Evolutionary conservation across 345 rosid genomes (phyloP).

Genomic region (Lepidium sativum): DNA sequence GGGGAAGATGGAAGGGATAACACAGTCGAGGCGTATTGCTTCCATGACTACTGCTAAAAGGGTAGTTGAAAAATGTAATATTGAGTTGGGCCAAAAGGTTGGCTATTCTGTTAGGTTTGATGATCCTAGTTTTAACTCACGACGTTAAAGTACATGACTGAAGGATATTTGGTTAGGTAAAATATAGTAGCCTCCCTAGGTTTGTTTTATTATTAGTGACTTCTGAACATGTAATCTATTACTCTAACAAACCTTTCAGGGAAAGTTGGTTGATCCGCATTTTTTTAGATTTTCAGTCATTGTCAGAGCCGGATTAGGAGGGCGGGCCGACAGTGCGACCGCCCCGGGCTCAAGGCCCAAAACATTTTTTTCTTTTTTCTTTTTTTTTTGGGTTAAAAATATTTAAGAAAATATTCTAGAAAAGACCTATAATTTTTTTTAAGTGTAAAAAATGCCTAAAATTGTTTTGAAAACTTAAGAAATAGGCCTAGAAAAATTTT

Average conservation of each 20-base stretch:
- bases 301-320: too few relatives aligned
- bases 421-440: too few relatives aligned
- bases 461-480: too few relatives aligned
- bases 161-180: constrained; percentile 78
- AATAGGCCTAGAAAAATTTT: too few relatives aligned
- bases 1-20: constrained; percentile 65
- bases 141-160: constrained; percentile 85
- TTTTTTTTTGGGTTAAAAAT: too few relatives aligned
- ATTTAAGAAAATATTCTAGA: too few relatives aligned
- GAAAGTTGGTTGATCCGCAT: constrained; percentile 78
- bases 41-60: constrained; percentile 81
- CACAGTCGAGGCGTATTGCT: constrained; percentile 93
- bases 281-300: constrained; percentile 77
- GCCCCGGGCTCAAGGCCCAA: too few relatives aligned
- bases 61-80: constrained; percentile 80
- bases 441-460: too few relatives aligned
- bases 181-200: not conserved
- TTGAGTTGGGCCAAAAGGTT: constrained; percentile 67
- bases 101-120: constrained; percentile 86
- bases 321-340: too few relatives aligned
- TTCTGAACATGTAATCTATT: not conserved
- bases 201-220: not conserved
- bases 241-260: constrained; percentile 29
- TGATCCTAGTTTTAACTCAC: constrained; percentile 59
- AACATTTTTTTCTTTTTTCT: too few relatives aligned